These are phyloP conservation scores for Physcomitrellopsis africana DNA, from an alignment of 225 moss, liverwort and hornwort genomes.

Conservation along the genomic window DNA sequence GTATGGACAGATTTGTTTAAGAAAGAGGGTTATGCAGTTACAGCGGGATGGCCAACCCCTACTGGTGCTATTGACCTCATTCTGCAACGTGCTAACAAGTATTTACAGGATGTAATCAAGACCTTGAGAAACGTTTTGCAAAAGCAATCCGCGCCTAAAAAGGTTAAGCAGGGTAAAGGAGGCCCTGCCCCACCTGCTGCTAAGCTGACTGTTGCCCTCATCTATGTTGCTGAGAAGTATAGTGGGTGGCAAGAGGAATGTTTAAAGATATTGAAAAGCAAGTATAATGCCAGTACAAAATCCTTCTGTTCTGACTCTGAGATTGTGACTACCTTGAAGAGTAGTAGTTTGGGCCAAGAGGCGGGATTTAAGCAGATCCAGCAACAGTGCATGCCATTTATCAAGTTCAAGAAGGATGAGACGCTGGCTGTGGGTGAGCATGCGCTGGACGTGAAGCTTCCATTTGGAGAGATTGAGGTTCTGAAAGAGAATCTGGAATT, in stretches of 20 bases:
- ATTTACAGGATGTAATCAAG: constrained; percentile 72
- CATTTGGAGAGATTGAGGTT: constrained; percentile 79
- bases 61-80: constrained; percentile 54
- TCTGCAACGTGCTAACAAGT: constrained; percentile 86
- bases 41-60: constrained; percentile 77
- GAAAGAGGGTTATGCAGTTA: constrained; percentile 73
- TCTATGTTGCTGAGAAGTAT: constrained; percentile 83
- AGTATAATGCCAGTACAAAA: constrained; percentile 30
- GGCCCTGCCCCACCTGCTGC: constrained; percentile 51
- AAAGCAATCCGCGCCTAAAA: constrained; percentile 76
- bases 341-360: constrained; percentile 48
- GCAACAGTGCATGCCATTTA: constrained; percentile 97
- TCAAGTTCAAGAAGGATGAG: constrained; percentile 94
- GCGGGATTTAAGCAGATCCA: constrained; percentile 71
- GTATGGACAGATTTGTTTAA: constrained; percentile 75
- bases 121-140: constrained; percentile 79
- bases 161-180: constrained; percentile 68
- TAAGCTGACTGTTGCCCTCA: constrained; percentile 50
- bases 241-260: constrained; percentile 89
- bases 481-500: constrained; percentile 70
- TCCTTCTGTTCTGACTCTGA: constrained; percentile 56
- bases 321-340: constrained; percentile 52
- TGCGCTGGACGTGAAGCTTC: constrained; percentile 82
- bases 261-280: constrained; percentile 50
- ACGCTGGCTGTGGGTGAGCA: constrained; percentile 82